These are phyloP conservation scores for Keqinozyma sinolaborantium DNA, from an alignment of 1,139 yeast species.

Conservation along the genomic window DNA sequence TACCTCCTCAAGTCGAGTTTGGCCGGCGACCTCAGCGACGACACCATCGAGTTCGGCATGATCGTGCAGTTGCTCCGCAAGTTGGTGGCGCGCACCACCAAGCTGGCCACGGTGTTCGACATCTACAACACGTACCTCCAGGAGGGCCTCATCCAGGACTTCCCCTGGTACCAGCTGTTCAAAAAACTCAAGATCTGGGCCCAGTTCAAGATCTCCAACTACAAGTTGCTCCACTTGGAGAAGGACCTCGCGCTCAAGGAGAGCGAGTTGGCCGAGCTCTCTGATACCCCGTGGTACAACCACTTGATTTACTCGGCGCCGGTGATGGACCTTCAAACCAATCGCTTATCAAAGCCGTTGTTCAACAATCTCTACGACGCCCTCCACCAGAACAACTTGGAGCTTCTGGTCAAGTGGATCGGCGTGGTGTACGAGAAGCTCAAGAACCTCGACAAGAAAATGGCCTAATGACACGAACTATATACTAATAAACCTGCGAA, in stretches of 20 bases:
- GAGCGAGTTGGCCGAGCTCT: neutral
- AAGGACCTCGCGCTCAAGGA: conserved; percentile 18
- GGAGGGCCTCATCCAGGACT: conserved; percentile 50
- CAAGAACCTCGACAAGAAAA: conserved; percentile 16
- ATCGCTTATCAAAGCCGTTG: conserved; percentile 2
- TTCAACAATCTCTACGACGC: conserved; percentile 24
- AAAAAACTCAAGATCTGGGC: conserved; percentile 58
- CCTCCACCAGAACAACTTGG: conserved; percentile 20
- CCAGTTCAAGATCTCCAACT: conserved; percentile 52
- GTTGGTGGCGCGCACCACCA: conserved; percentile 10
- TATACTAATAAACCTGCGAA: too few relatives aligned
- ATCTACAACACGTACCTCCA: conserved; percentile 37
- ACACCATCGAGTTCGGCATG: conserved; percentile 14
- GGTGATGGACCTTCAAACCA: conserved; percentile 6
- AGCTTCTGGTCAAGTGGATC: conserved; percentile 24
- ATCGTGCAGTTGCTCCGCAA: conserved; percentile 16
- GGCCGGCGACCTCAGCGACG: conserved; percentile 17
- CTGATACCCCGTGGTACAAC: conserved; percentile 14
- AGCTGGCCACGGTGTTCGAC: conserved; percentile 29
- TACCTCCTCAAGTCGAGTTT: conserved; percentile 18
- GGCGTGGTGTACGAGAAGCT: conserved; percentile 32
- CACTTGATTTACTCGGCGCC: conserved; percentile 26
- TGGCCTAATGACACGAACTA: conserved; percentile 6
- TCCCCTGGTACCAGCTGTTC: conserved; percentile 66
- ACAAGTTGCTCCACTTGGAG: conserved; percentile 51